Percentiles rank a stretch among this genome's conserved stretches.
These are phyloP conservation scores for Chrysosphaeria jannelii DNA, from an alignment of 2,329 filamentous ascomycete species.

Conservation along the genomic window DNA sequence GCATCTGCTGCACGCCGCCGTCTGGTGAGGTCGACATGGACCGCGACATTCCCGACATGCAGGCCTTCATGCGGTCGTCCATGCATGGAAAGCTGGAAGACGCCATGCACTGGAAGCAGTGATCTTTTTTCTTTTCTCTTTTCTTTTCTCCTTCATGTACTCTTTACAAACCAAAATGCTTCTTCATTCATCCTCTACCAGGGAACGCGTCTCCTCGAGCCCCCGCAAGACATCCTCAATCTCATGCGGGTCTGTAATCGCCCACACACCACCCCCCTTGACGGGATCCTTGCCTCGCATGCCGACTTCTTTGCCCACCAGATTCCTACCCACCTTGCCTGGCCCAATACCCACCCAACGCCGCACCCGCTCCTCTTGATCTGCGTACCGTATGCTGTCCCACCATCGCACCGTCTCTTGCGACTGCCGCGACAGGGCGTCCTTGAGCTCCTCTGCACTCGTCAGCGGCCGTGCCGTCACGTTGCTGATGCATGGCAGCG, in stretches of 20 bases:
- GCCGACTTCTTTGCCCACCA: slow-evolving; percentile 85
- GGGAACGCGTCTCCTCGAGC: slow-evolving; percentile 29
- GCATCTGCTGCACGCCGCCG: slow-evolving; percentile 23
- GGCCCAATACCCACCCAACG: slow-evolving; percentile 83
- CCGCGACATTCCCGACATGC: slow-evolving; percentile 13
- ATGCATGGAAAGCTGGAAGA: slow-evolving; percentile 22
- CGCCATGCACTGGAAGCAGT: slow-evolving; percentile 29
- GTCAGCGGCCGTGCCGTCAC: slow-evolving; percentile 52
- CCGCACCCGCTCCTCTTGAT: slow-evolving; percentile 52
- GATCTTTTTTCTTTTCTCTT: neutral
- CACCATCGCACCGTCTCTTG: slow-evolving; percentile 90
- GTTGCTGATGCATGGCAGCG: slow-evolving; percentile 59
- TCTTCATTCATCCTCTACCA: slow-evolving; percentile 9
- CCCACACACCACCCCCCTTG: slow-evolving; percentile 82
- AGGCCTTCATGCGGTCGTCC: slow-evolving; percentile 28
- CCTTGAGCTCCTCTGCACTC: slow-evolving; percentile 43
- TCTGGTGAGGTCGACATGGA: slow-evolving; percentile 6
- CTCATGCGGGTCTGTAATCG: slow-evolving; percentile 51
- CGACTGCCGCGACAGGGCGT: slow-evolving; percentile 50
- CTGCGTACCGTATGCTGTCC: slow-evolving; percentile 70
- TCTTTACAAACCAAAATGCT: no score
- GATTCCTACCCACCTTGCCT: slow-evolving; percentile 72
- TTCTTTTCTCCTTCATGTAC: neutral
- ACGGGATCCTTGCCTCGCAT: slow-evolving; percentile 49
- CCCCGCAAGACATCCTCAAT: slow-evolving; percentile 36